A percentile compares a stretch with the other conserved stretches of the same genome.
Conservation (phyloP, 225 moss, liverwort and hornwort genomes). For the Straminergon stramineum region DNA sequence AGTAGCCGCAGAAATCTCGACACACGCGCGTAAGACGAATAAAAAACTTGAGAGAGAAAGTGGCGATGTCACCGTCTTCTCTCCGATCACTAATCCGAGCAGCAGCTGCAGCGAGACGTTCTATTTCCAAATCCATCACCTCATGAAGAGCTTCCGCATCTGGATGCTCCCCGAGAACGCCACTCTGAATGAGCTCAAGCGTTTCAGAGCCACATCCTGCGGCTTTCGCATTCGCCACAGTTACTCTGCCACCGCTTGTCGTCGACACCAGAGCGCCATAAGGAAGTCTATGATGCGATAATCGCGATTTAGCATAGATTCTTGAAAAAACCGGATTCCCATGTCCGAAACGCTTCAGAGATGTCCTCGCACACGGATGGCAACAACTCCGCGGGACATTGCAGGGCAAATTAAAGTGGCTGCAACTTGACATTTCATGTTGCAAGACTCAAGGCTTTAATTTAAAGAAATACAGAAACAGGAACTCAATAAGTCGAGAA, state of each 20-base stretch:
- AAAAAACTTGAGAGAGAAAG: constrained; percentile 88
- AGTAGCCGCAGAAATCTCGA: constrained; percentile 81
- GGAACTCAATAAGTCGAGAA: neutral
- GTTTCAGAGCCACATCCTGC: constrained; percentile 6
- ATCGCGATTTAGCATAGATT: neutral
- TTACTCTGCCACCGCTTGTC: neutral
- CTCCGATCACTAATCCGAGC: constrained; percentile 61
- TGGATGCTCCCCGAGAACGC: constrained; percentile 56
- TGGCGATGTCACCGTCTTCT: constrained; percentile 36
- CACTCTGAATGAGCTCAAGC: constrained; percentile 35
- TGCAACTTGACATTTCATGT: constrained; percentile 8
- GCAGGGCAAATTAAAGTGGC: neutral
- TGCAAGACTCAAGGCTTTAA: neutral
- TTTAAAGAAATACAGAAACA: neutral
- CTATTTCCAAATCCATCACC: constrained; percentile 27
- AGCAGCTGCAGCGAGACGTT: constrained; percentile 45
- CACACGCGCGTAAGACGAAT: constrained; percentile 82
- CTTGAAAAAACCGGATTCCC: neutral
- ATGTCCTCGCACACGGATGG: neutral
- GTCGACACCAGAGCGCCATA: neutral
- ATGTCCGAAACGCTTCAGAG: neutral
- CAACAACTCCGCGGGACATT: neutral
- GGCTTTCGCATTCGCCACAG: neutral
- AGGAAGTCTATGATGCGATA: neutral
- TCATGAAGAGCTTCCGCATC: constrained; percentile 27